These are phyloP conservation scores for Rosa rugosa DNA, from an alignment of 306 rosid species.

Conservation along the genomic window DNA sequence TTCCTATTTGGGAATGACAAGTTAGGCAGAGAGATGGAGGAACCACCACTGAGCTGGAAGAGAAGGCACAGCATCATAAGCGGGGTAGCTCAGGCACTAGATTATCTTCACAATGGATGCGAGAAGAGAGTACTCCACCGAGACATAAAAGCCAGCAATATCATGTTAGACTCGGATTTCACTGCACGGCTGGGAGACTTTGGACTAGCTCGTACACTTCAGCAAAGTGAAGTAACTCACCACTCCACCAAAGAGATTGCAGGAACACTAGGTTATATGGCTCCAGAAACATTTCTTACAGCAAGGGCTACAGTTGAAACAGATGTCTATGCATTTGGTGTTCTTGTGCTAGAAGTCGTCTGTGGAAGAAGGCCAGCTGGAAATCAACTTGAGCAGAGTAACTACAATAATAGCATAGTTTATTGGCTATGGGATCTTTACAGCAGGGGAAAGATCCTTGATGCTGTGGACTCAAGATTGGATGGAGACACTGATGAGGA, in stretches of 20 bases:
- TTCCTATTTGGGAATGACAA: slow-evolving; percentile 40
- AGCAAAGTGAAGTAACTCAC: slow-evolving; percentile 50
- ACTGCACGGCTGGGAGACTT: slow-evolving; percentile 67
- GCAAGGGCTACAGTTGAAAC: slow-evolving; percentile 73
- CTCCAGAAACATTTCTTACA: slow-evolving; percentile 65
- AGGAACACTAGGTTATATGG: slow-evolving; percentile 87
- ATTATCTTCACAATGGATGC: slow-evolving; percentile 73
- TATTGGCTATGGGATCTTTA: slow-evolving; percentile 68
- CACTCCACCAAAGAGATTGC: slow-evolving; percentile 73
- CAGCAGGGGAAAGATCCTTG: slow-evolving; percentile 35
- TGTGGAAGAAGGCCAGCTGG: slow-evolving; percentile 63
- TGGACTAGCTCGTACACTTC: slow-evolving; percentile 67
- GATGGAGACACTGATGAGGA: slow-evolving; percentile 19
- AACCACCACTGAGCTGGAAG: slow-evolving; percentile 44
- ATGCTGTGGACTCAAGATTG: slow-evolving; percentile 47
- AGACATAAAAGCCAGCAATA: slow-evolving; percentile 75
- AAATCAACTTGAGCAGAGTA: slow-evolving; percentile 27
- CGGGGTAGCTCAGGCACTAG: slow-evolving; percentile 72
- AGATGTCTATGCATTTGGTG: slow-evolving; percentile 75
- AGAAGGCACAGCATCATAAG: slow-evolving; percentile 43
- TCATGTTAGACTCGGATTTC: slow-evolving; percentile 65
- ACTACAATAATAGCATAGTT: slow-evolving; percentile 55
- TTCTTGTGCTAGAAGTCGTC: slow-evolving; percentile 59
- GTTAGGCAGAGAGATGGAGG: slow-evolving; percentile 9
- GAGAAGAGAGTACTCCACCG: slow-evolving; percentile 70